phyloP scores from a whole-genome alignment of 345 rosid genomes.

The Aquilaria malaccensis region DNA sequence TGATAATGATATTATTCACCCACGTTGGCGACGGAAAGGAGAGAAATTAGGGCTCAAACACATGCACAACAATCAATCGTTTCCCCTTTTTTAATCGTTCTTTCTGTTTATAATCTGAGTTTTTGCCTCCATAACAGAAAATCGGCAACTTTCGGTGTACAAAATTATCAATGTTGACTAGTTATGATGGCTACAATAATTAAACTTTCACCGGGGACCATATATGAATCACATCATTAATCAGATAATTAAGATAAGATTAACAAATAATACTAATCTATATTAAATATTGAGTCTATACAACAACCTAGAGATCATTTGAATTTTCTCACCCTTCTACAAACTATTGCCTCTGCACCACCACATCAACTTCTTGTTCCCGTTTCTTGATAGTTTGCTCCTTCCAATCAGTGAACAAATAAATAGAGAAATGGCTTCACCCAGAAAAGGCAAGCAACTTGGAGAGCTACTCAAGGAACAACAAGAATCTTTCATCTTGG shows the following conservation, averaged over 20 bases:
- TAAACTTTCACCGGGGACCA: slow-evolving; percentile 16
- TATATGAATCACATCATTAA: background rate
- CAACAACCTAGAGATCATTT: too few species aligned
- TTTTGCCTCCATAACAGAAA: background rate
- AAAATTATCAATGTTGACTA: slow-evolving; percentile 5
- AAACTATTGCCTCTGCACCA: background rate
- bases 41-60: too few species aligned
- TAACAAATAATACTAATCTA: slow-evolving; percentile 2
- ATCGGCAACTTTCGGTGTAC: background rate
- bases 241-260: background rate
- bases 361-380: slow-evolving; percentile 1
- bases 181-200: background rate
- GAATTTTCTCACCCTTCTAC: background rate
- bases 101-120: too few species aligned
- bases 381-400: background rate
- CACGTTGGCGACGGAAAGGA: too few species aligned
- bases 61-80: too few species aligned
- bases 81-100: too few species aligned
- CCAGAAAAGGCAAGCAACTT: slow-evolving; percentile 29
- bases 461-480: slow-evolving; percentile 45
- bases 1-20: too few species aligned
- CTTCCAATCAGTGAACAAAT: slow-evolving; percentile 11
- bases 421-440: slow-evolving; percentile 9
- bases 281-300: slow-evolving; percentile 1
- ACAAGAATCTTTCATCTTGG: slow-evolving; percentile 52